phyloP scores from a whole-genome alignment of 225 moss, liverwort and hornwort genomes.

The Sphagnum tenellum region DNA sequence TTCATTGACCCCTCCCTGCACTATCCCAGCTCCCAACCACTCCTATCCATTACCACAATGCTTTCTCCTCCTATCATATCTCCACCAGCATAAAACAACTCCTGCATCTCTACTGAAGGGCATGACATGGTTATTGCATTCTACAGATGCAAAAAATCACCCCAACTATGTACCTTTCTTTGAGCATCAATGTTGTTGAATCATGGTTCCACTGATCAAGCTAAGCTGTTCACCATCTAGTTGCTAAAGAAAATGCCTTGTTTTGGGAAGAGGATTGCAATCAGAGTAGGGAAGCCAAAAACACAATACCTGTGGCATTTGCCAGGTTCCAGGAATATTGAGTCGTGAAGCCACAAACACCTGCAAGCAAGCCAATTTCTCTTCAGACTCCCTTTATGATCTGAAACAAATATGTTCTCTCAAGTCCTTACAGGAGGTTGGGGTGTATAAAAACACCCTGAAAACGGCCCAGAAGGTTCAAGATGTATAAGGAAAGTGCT shows the following conservation, averaged over 20 bases:
- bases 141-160: no score
- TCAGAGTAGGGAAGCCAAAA: not conserved
- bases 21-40: conserved; percentile 11
- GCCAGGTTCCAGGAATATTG: conserved; percentile 74
- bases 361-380: conserved; percentile 15
- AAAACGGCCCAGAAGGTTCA: not conserved
- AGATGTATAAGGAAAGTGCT: not conserved
- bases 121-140: no score
- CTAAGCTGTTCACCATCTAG: no score
- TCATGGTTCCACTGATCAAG: no score
- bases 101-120: not conserved
- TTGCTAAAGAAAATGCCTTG: not conserved
- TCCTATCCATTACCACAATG: not conserved
- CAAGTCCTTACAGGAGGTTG: no score
- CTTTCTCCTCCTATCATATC: not conserved
- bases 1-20: conserved; percentile 82
- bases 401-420: no score
- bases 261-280: not conserved
- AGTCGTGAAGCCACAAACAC: conserved; percentile 69
- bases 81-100: not conserved
- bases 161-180: no score
- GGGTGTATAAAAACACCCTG: not conserved
- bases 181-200: no score
- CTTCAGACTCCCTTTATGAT: not conserved
- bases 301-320: conserved; percentile 83